Base-by-base conservation (phyloP, 352 stramenopile species). In the Phytophthora hybrid region DNA sequence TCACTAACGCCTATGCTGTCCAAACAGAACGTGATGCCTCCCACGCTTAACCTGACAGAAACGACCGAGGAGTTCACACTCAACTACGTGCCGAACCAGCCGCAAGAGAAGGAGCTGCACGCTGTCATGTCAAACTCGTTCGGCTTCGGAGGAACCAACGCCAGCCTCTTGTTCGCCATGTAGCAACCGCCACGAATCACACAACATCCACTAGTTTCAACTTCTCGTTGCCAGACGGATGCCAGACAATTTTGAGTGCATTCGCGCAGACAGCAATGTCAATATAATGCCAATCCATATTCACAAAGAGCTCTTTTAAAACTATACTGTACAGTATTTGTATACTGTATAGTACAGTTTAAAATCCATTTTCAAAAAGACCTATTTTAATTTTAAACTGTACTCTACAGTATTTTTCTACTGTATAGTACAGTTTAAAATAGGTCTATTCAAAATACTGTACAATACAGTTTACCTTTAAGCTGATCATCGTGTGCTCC, bases 101-200 rank as follows among this genome's bases (percentile, higher is more conserved):
- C 82, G 5, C 83, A 91, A 51, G 79, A 94, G 67, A 85, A 89
- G 54, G 66, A 90, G 19, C 60, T 97, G 13, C 69, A 87, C 23
- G 80, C 85, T 18, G 93, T 94, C 8, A 74, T 98, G 46, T 94
- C 83, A n/a, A 99, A 99, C 76, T 98, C 94, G 26, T 99, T 99
- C 85, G 97, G 97, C 11, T 99, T 99, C 81, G 97, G 97, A 53
- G 97, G 97, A 34, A 98, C 95, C 19, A 99, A 99, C 87, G 89
- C 85, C 26, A 91, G 79, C 60, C 69, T 94, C 9, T 86, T 81
- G 57, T 94, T 94, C 55, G 72, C 82, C 47, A 92, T 89, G 72
- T 92, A 70, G 16, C 34, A 31, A 8, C 16, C 19, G 4, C 7
- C 18, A 18, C 18, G 5, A 3, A 21, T 19, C 19, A 1, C 18